Conservation (phyloP, 179 eudicot species). For the Spergularia azorica region DNA sequence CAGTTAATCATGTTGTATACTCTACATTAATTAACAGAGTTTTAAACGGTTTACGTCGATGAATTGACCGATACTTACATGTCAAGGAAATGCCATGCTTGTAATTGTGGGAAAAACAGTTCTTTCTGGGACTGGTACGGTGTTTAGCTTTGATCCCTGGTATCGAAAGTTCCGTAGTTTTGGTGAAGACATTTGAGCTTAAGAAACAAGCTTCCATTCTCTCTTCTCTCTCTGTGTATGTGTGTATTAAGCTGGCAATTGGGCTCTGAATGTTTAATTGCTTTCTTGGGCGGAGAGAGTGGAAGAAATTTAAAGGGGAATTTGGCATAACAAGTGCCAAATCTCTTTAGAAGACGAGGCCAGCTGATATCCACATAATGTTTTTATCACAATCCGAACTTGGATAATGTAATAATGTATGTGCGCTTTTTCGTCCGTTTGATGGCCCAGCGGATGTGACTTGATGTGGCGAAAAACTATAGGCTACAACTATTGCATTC, state of each 20-base stretch:
- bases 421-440: slow-evolving; percentile 12
- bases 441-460: slow-evolving; percentile 23
- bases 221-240: background rate
- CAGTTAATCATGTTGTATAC: too few relatives aligned
- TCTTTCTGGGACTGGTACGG: slow-evolving; percentile 13
- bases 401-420: slow-evolving; percentile 30
- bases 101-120: slow-evolving; percentile 11
- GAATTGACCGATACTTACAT: slow-evolving; percentile 41
- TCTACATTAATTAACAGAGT: background rate
- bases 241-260: too few relatives aligned
- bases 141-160: slow-evolving; percentile 38
- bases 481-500: slow-evolving; percentile 9
- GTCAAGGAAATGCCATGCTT: slow-evolving; percentile 36
- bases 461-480: slow-evolving; percentile 22
- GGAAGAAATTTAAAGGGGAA: slow-evolving; percentile 1
- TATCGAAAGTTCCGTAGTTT: slow-evolving; percentile 34
- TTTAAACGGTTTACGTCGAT: background rate
- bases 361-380: slow-evolving; percentile 23
- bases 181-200: slow-evolving; percentile 54
- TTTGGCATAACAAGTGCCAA: slow-evolving; percentile 4
- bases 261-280: slow-evolving; percentile 8
- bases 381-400: slow-evolving; percentile 3
- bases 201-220: slow-evolving; percentile 75
- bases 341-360: slow-evolving; percentile 16
- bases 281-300: background rate